Conservation (phyloP, 2,329 filamentous ascomycete genomes). For the Tympanopsis confertula region DNA sequence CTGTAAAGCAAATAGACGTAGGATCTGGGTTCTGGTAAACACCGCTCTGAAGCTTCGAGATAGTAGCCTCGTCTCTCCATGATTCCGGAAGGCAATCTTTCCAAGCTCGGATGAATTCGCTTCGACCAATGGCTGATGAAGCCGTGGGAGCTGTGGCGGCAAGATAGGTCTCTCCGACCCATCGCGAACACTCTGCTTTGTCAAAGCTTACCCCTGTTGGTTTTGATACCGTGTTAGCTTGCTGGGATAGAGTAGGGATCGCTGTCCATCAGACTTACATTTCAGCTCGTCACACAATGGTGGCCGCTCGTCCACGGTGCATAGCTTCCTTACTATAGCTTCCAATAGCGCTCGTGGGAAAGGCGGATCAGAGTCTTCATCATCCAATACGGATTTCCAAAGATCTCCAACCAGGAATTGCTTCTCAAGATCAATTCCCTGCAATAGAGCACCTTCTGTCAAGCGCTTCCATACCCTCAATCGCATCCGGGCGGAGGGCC, state of each 20-base stretch:
- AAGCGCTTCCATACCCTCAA: constrained; percentile 33
- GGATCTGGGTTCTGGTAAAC: constrained; percentile 19
- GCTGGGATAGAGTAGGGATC: too few relatives aligned
- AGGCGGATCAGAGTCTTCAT: constrained; percentile 13
- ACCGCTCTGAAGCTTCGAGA: constrained; percentile 18
- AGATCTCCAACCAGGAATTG: constrained; percentile 26
- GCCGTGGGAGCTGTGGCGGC: constrained; percentile 19
- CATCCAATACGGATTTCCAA: constrained; percentile 23
- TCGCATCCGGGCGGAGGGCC: constrained; percentile 32
- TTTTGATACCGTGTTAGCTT: too few relatives aligned
- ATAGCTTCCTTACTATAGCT: constrained; percentile 20
- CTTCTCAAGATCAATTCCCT: constrained; percentile 23
- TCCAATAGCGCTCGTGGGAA: constrained; percentile 21
- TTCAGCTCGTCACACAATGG: too few relatives aligned
- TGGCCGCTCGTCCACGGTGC: too few relatives aligned
- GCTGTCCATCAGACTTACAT: too few relatives aligned
- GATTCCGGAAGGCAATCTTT: constrained; percentile 27
- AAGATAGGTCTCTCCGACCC: constrained; percentile 24
- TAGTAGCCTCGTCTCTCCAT: constrained; percentile 21
- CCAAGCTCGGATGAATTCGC: constrained; percentile 22
- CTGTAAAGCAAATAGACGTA: constrained; percentile 20
- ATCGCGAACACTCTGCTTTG: constrained; percentile 16
- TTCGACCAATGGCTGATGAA: constrained; percentile 14
- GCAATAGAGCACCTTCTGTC: constrained; percentile 21
- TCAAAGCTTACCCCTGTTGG: constrained; percentile 26